A percentile compares a stretch with the other conserved stretches of the same genome.
Conservation (phyloP, 1,284 basidiomycete species). For the Anthracocystis panici-leucophaei region DNA sequence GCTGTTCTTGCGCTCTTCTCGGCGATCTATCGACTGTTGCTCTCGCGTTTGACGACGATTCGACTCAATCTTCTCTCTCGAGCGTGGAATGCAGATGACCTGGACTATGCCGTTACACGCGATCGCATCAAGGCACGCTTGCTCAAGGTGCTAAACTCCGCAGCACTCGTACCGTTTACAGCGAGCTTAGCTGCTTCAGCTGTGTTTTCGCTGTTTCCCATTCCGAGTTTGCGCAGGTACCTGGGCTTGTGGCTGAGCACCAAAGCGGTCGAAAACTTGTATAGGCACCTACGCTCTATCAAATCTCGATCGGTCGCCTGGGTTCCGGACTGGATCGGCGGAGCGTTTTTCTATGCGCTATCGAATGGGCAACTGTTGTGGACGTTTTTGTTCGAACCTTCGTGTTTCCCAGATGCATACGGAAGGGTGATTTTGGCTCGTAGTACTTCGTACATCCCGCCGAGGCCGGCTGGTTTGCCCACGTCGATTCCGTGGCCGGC, state of each 20-base stretch:
- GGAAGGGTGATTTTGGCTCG: slow-evolving; percentile 51
- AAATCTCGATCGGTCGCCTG: slow-evolving; percentile 34
- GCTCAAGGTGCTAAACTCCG: slow-evolving; percentile 37
- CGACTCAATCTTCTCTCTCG: slow-evolving; percentile 28
- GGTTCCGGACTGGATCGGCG: slow-evolving; percentile 60
- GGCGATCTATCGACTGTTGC: slow-evolving; percentile 47
- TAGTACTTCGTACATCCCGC: slow-evolving; percentile 57
- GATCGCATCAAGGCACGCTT: slow-evolving; percentile 40
- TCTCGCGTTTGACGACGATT: slow-evolving; percentile 33
- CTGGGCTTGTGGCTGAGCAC: slow-evolving; percentile 50
- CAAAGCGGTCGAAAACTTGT: slow-evolving; percentile 47
- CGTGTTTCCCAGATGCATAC: slow-evolving; percentile 54
- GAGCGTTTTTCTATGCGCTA: slow-evolving; percentile 57
- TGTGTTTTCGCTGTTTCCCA: slow-evolving; percentile 42
- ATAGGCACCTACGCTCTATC: slow-evolving; percentile 30
- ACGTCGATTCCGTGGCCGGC: slow-evolving; percentile 55
- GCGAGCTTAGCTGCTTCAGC: slow-evolving; percentile 30
- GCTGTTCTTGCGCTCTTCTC: slow-evolving; percentile 50
- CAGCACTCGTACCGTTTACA: slow-evolving; percentile 41
- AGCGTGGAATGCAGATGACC: slow-evolving; percentile 15
- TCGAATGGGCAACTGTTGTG: slow-evolving; percentile 62
- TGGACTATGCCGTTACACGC: slow-evolving; percentile 27
- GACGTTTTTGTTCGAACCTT: slow-evolving; percentile 60
- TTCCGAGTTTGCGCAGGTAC: slow-evolving; percentile 21
- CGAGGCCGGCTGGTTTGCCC: slow-evolving; percentile 55